Evolutionary conservation across 2,329 filamentous ascomycete species (phyloP).

Genomic region (Fusarium xylarioides): DNA sequence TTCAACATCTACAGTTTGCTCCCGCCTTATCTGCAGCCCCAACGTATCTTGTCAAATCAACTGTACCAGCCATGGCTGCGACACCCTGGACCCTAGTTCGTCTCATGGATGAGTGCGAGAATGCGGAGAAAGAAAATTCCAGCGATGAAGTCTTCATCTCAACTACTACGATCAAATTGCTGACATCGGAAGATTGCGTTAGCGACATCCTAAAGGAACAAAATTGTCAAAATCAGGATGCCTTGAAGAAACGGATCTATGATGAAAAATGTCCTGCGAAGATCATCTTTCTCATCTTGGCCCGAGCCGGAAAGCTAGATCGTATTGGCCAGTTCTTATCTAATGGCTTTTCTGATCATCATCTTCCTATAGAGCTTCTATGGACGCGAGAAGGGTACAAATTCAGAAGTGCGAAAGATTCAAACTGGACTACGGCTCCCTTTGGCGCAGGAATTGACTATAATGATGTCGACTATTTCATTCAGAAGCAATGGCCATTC

Average conservation of each 20-base stretch:
- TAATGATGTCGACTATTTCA: not conserved
- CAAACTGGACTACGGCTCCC: not conserved
- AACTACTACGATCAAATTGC: not conserved
- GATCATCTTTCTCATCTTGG: not conserved
- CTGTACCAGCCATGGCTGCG: not conserved
- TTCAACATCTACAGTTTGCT: not conserved
- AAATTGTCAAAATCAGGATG: not conserved
- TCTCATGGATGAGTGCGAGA: not conserved
- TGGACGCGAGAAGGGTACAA: not conserved
- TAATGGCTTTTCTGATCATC: not conserved
- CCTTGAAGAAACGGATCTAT: not conserved
- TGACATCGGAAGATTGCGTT: not conserved
- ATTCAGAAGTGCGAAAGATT: not conserved
- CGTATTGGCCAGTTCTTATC: not conserved
- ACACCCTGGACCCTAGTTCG: not conserved
- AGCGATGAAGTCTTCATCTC: not conserved
- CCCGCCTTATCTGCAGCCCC: not conserved
- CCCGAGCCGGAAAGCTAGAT: not conserved
- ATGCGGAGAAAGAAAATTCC: not conserved
- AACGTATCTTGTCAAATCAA: not conserved
- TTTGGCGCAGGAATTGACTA: not conserved
- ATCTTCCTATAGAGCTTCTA: not conserved
- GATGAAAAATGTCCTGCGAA: not conserved
- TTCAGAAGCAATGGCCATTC: not conserved
- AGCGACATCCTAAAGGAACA: not conserved